Conservation (phyloP, 352 stramenopile species). For the Globisporangium megalacanthum region DNA sequence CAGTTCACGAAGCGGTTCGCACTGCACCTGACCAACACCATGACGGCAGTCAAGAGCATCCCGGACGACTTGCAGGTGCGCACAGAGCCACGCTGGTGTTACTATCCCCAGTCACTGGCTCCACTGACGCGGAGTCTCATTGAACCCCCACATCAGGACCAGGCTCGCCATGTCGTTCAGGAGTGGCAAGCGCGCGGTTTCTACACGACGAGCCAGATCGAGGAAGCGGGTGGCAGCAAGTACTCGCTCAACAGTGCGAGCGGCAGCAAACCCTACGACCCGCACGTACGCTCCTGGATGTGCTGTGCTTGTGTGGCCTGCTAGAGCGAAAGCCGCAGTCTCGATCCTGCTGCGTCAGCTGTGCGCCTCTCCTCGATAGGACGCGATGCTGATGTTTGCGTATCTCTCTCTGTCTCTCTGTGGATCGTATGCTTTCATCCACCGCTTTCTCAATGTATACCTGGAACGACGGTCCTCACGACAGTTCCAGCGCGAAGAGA, state of each 20-base stretch:
- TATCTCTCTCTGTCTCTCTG: too few species aligned
- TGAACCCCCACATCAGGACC: constrained; percentile 22
- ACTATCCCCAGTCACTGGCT: too few species aligned
- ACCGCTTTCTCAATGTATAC: too few species aligned
- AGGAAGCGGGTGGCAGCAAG: constrained; percentile 46
- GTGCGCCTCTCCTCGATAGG: too few species aligned
- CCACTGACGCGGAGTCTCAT: too few species aligned
- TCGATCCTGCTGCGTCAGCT: too few species aligned
- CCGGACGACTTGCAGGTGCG: constrained; percentile 52
- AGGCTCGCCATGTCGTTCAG: constrained; percentile 63
- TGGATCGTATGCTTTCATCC: too few species aligned
- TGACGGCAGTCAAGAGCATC: constrained; percentile 65
- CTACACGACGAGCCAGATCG: constrained; percentile 58
- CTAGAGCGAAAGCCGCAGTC: too few species aligned
- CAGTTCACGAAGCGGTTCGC: constrained; percentile 73
- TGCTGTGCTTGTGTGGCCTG: too few species aligned
- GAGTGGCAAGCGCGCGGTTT: constrained; percentile 75
- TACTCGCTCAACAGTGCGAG: constrained; percentile 23
- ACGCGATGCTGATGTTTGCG: too few species aligned
- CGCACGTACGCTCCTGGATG: constrained; percentile 1
- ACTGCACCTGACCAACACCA: constrained; percentile 69
- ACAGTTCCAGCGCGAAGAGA: constrained; percentile 16
- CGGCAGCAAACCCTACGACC: constrained; percentile 1
- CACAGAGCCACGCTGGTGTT: neutral
- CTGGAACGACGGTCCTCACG: too few species aligned